Evolutionary conservation across 371 early-diverging fungal genomes (phyloP).

Genomic region (Zancudomyces culisetae): DNA sequence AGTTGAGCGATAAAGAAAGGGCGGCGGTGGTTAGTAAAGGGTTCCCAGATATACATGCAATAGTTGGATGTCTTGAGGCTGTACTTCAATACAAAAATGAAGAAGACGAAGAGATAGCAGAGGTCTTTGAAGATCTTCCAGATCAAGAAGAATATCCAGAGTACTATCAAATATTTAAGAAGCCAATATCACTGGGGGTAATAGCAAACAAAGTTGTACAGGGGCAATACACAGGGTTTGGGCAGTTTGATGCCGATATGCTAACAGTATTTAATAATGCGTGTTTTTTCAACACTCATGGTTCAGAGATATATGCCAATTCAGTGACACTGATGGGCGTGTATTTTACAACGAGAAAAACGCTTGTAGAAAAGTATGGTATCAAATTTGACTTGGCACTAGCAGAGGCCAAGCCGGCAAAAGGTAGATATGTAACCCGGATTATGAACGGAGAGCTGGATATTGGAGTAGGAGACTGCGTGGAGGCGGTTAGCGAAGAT

Average conservation of each 20-base stretch:
- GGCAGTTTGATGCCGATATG: conserved; percentile 44
- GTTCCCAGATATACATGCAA: not conserved
- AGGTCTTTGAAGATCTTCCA: conserved; percentile 56
- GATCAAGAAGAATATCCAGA: conserved; percentile 64
- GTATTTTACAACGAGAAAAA: conserved; percentile 18
- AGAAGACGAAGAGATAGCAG: conserved; percentile 34
- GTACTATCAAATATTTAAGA: conserved; percentile 68
- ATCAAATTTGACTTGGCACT: conserved; percentile 20
- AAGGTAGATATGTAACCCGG: conserved; percentile 25
- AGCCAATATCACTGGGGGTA: conserved; percentile 46
- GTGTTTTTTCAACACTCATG: conserved; percentile 47
- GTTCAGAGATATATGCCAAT: conserved; percentile 46
- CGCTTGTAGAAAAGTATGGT: conserved; percentile 19
- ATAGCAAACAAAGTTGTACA: conserved; percentile 40
- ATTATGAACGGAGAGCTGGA: conserved; percentile 17
- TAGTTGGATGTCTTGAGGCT: conserved; percentile 6
- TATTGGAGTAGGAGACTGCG: conserved; percentile 20
- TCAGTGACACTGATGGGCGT: conserved; percentile 32
- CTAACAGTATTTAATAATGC: conserved; percentile 54
- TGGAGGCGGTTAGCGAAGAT: conserved; percentile 8
- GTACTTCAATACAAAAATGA: conserved; percentile 3
- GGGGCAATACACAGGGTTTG: conserved; percentile 34
- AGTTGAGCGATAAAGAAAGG: not conserved
- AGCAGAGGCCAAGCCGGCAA: conserved; percentile 15
- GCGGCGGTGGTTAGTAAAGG: not conserved